Evolutionary conservation across 257 asterid species (phyloP).

Genomic region (Lithospermum erythrorhizon): DNA sequence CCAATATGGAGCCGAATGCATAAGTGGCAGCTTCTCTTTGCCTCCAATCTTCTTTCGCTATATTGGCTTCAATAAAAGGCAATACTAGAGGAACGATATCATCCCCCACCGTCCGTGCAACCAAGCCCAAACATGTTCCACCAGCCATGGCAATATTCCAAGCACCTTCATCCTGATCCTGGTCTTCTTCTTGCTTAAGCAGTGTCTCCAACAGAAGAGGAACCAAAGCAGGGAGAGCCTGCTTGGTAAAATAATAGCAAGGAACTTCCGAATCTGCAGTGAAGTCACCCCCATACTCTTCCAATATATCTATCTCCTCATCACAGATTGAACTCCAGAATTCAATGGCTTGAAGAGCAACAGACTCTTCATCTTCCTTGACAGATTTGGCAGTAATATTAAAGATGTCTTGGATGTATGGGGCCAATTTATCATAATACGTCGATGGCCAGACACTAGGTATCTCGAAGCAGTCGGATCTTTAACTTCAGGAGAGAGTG

Average conservation of each 20-base stretch:
- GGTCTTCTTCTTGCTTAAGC: slow-evolving; percentile 80
- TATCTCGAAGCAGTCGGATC: slow-evolving; percentile 78
- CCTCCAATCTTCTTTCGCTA: slow-evolving; percentile 60
- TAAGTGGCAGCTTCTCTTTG: slow-evolving; percentile 71
- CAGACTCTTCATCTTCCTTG: slow-evolving; percentile 60
- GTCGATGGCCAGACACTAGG: slow-evolving; percentile 69
- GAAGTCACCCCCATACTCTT: slow-evolving; percentile 60
- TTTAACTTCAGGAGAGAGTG: slow-evolving; percentile 65
- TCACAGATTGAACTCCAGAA: slow-evolving; percentile 79
- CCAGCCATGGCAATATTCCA: slow-evolving; percentile 93
- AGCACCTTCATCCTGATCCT: slow-evolving; percentile 80
- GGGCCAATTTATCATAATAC: slow-evolving; percentile 63
- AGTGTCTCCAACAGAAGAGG: slow-evolving; percentile 70
- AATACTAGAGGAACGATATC: slow-evolving; percentile 69
- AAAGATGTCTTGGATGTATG: slow-evolving; percentile 65
- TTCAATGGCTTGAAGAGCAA: slow-evolving; percentile 79
- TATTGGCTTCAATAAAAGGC: slow-evolving; percentile 67
- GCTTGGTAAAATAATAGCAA: slow-evolving; percentile 60
- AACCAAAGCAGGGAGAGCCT: slow-evolving; percentile 72
- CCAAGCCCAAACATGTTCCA: slow-evolving; percentile 81
- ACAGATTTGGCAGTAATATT: slow-evolving; percentile 68
- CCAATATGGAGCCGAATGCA: slow-evolving; percentile 79
- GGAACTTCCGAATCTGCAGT: slow-evolving; percentile 69
- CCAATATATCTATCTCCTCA: slow-evolving; percentile 70
- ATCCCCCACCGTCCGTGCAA: slow-evolving; percentile 74